Base-by-base conservation (phyloP, 768 basidiomycete genomes). In the Suillus ampliporus region DNA sequence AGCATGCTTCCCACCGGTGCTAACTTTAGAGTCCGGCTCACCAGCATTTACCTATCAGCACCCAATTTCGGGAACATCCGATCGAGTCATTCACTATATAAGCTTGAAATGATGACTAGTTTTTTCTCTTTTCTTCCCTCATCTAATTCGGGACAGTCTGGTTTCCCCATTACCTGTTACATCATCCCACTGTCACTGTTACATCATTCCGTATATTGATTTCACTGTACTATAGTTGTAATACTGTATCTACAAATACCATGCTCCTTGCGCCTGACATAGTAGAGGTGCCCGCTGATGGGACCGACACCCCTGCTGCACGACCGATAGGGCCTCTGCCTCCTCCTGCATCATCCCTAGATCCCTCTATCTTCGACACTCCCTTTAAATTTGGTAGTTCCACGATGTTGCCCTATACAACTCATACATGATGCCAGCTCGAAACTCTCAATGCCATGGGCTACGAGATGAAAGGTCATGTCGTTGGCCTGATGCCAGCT, bases 401-500 rank as follows among this genome's bases (percentile, higher is more conserved):
- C 9, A 57, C 14, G 7, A 15, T 57, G 23, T 15, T 57, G 15
- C 52, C 28, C 13, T 63, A 50, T 40, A 58, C 62, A 10, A 63
- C 62, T 11, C 26, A 41, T 17, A 43, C 62, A 15, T 11, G 19
- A n/a, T 58, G 10, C 44, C 26, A 26, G 15, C 23, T 58, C 40
- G 21, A 9, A 4, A 58, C 44, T 13, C 9, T 63, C 15, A 26
- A 43, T 23, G 19, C 57, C 10, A 58, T 63, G 17, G 57, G 62
- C 17, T 21, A 54, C 21, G 23, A 57, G n/a, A 61, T 64, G 53
- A 50, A 17, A 13, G 10, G 13, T 28, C 14, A 10, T 13, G 3
- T 64, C 5, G 46, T 61, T 47, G 53, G 63, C 19, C 63, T 47
- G 9, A 61, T 64, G 59, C 63, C 59, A 43, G 28, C 31, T 2